Conservation (phyloP, 306 rosid species). For the Glycine tomentella region DNA sequence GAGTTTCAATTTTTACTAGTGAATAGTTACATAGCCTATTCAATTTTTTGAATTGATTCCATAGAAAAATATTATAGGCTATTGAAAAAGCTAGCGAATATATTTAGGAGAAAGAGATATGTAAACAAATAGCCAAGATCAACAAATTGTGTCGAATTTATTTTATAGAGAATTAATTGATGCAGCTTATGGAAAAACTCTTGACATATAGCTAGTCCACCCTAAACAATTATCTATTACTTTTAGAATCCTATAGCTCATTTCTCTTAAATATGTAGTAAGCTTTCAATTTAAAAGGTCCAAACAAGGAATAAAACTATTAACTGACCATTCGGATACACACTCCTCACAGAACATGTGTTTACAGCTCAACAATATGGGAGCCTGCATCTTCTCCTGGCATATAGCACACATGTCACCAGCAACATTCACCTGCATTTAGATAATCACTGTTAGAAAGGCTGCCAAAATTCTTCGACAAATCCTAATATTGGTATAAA, state of each 20-base stretch:
- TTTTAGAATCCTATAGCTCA: slow-evolving; percentile 19
- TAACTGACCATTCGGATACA: slow-evolving; percentile 91
- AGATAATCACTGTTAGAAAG: slow-evolving; percentile 30
- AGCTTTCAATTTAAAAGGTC: slow-evolving; percentile 33
- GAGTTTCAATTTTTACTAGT: no score
- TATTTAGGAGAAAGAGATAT: background rate
- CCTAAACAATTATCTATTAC: background rate
- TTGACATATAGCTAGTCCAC: slow-evolving; percentile 15
- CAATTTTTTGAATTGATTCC: slow-evolving; percentile 20
- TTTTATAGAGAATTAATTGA: slow-evolving; percentile 3
- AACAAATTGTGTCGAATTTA: background rate
- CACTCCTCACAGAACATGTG: slow-evolving; percentile 97
- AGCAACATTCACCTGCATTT: slow-evolving; percentile 76
- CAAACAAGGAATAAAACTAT: slow-evolving; percentile 29
- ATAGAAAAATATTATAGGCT: slow-evolving; percentile 1
- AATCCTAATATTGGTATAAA: background rate
- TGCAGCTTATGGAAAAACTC: background rate
- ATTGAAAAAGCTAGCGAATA: background rate
- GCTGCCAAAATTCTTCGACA: background rate
- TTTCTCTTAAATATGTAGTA: slow-evolving; percentile 16
- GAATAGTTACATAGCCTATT: background rate
- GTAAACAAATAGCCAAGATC: slow-evolving; percentile 16
- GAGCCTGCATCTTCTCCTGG: slow-evolving; percentile 93
- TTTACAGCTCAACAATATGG: slow-evolving; percentile 81
- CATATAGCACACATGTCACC: slow-evolving; percentile 96